phyloP scores from a whole-genome alignment of 495 filamentous ascomycete species.

The Daldinia bambusicola region DNA sequence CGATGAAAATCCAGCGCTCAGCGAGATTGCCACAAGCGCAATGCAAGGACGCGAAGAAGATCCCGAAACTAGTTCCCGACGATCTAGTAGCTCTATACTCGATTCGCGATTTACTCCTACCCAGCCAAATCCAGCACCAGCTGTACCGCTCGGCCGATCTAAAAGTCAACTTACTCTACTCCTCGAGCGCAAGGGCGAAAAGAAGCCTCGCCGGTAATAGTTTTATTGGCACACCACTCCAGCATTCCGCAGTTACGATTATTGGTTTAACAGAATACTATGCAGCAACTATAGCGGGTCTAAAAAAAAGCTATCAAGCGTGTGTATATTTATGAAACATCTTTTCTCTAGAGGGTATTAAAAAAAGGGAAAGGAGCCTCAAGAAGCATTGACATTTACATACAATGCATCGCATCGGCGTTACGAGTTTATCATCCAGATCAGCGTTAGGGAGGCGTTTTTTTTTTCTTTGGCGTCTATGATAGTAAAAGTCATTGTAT shows the following conservation, averaged over 20 bases:
- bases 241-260: constrained; percentile 3
- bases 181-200: constrained; percentile 54
- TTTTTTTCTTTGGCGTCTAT: constrained; percentile 5
- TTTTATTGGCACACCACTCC: constrained; percentile 9
- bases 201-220: constrained; percentile 41
- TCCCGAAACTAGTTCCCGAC: constrained; percentile 38
- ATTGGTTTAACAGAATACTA: constrained; percentile 12
- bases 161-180: constrained; percentile 63
- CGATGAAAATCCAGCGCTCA: constrained; percentile 46
- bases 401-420: constrained; percentile 45
- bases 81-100: constrained; percentile 43
- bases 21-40: constrained; percentile 30
- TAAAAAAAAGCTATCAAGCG: constrained; percentile 19
- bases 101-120: constrained; percentile 54
- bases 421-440: constrained; percentile 31
- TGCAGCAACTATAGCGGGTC: constrained; percentile 20
- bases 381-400: constrained; percentile 37
- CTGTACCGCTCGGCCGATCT: constrained; percentile 55
- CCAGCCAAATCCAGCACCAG: constrained; percentile 48
- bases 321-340: constrained; percentile 32
- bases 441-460: constrained; percentile 30
- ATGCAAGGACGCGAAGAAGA: constrained; percentile 44
- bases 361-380: constrained; percentile 10
- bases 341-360: constrained; percentile 27
- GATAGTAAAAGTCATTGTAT: constrained; percentile 16